These are phyloP conservation scores for Pisolithus albus DNA, from an alignment of 768 basidiomycete genomes.

Conservation along the genomic window DNA sequence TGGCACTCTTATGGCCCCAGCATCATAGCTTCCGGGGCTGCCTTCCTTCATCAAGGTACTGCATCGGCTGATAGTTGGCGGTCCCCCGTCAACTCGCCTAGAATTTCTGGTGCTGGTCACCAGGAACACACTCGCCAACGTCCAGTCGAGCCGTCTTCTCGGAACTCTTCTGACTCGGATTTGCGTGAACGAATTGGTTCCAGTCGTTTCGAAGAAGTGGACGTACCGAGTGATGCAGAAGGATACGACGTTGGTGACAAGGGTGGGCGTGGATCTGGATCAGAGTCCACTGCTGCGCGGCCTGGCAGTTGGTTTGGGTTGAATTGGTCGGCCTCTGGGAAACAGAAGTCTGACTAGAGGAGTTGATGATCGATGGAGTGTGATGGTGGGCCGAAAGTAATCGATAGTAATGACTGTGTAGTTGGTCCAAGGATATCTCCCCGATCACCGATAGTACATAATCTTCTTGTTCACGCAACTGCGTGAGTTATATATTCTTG, in stretches of 20 bases:
- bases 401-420: neutral
- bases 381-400: neutral
- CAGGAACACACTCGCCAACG: neutral
- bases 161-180: slow-evolving; percentile 37
- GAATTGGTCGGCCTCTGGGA: slow-evolving; percentile 21
- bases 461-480: no score
- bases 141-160: slow-evolving; percentile 25
- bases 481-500: no score
- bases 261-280: slow-evolving; percentile 8
- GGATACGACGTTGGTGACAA: slow-evolving; percentile 43
- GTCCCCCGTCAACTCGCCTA: slow-evolving; percentile 26
- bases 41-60: slow-evolving; percentile 49
- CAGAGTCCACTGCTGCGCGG: slow-evolving; percentile 21
- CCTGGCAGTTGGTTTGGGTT: slow-evolving; percentile 30
- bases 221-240: slow-evolving; percentile 65
- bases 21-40: slow-evolving; percentile 61
- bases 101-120: neutral
- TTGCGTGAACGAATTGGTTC: slow-evolving; percentile 41
- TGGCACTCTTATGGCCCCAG: slow-evolving; percentile 78
- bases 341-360: slow-evolving; percentile 16
- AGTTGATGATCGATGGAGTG: no score
- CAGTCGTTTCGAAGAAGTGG: slow-evolving; percentile 59
- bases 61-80: slow-evolving; percentile 31
- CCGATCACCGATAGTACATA: no score
- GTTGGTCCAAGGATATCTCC: neutral